Base-by-base conservation (phyloP, 2,329 filamentous ascomycete species). In the Mycogone perniciosa region DNA sequence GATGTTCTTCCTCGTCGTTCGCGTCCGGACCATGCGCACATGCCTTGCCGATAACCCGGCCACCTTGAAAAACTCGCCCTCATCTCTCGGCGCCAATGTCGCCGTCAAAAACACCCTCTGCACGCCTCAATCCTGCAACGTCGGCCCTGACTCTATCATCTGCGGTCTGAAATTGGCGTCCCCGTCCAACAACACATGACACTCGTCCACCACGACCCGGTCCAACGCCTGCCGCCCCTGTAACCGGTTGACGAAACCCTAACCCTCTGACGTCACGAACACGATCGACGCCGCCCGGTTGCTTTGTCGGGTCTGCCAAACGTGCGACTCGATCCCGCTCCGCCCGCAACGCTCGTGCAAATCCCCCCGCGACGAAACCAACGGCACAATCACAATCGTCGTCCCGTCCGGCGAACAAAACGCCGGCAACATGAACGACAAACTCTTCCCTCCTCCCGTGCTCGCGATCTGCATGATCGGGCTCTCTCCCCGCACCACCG, bases 401-500 rank as follows among this genome's bases (percentile, higher is more conserved):
- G 35, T 31, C 10, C 51, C 47, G 10, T 54, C 31, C 7, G 26
- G 11, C 11, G 33, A 48, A 37, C 8, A 56, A 43, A 42, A 54
- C 39, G 41, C 55, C 46, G 48, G 50, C 31, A 59, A 51, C 27
- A 58, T 57, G 26, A 59, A 58, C 38, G 45, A 53, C 10, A 59
- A 11, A 29, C 51, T 59, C 48, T 59, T 20, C 20, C 53, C 53
- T n/a, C 50, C 46, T 4, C 52, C 48, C 10, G 45, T 59, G 2
- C 44, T 33, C 33, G 44, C 48, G 1, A 59, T 48, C 46, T 55
- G 27, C 6, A 59, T n/a, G 1, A 59, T 33, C 30, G 48, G 46
- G 30, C 40, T 53, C 41, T 52, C 40, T 3, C 43, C 27, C 8
- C 13, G 31, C 4, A 51, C 31, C 2, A 58, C 50, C 9, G 48